Base-by-base conservation (phyloP, 371 early-diverging fungal species). In the Batkoa obscura region DNA sequence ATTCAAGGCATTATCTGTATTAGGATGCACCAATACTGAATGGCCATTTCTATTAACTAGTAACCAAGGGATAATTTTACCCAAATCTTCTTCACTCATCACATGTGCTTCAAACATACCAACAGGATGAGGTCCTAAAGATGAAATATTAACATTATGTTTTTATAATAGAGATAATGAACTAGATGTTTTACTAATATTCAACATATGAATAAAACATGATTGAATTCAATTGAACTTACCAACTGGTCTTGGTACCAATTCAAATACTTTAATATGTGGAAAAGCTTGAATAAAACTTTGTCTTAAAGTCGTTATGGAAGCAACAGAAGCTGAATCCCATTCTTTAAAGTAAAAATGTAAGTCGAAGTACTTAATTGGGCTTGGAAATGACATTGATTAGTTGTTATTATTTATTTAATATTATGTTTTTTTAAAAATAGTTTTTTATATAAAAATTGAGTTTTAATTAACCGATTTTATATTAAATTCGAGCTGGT, bases 81-180 rank as follows among this genome's bases (percentile, higher is more conserved):
- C 15, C 41, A 55, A 55, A 2, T 55, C 17, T 13, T 39, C 15
- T 15, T 39, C 15, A 32, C 30, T 55, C 31, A 4, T 9, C 3
- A 55, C n/a, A 8, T 55, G 41, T 15, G 43, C 10, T 43, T 55
- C 55, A 43, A 55, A 55, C 55, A 55, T 55, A 9, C 43, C 55
- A 55, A 33, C 30, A 2, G 55, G 55, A 33, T 55, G 55, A 17
- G 55, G 55, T 9, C 55, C 55, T 55, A 55, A 5, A 45, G 23
- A 45, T 12, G 34, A 47, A 47, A 23, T 12, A 12, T 23, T 23
- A 23, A 23, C 23, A 23, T 23, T 23, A 23, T 23, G 23, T 23
- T 23, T 23, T 23, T 23, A 23, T 23, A 23, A 23, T 23, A 23
- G 23, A 23, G 23, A 23, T 23, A 23, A 23, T 23, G 23, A 23